A percentile compares a stretch with the other conserved stretches of the same genome.
These are phyloP conservation scores for Globisporangium echinulatum DNA, from an alignment of 352 stramenopile species.

Conservation along the genomic window DNA sequence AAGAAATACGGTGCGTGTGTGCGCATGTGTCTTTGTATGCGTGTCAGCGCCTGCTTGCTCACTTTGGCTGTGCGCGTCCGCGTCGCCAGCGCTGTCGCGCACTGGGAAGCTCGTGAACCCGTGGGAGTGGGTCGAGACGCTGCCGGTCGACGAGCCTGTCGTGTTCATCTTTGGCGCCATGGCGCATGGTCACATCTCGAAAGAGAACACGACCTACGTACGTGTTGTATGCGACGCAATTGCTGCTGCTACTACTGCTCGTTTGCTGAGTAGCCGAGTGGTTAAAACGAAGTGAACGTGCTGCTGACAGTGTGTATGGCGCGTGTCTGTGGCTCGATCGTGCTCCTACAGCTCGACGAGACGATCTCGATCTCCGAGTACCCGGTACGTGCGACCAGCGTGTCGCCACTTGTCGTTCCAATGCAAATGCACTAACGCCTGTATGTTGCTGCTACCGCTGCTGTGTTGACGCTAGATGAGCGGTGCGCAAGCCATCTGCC, in stretches of 20 bases:
- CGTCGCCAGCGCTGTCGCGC: conserved; percentile 76
- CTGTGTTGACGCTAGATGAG: conserved; percentile 62
- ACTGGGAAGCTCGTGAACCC: conserved; percentile 94
- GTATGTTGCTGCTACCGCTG: not conserved
- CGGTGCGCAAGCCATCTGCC: conserved; percentile 94
- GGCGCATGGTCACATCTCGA: conserved; percentile 94
- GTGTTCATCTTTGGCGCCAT: conserved; percentile 98
- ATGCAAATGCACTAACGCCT: not conserved
- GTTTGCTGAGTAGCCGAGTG: conserved; percentile 15
- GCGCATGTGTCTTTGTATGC: not conserved
- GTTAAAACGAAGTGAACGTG: conserved; percentile 11
- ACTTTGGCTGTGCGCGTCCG: too few relatives aligned
- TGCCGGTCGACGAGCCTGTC: conserved; percentile 90
- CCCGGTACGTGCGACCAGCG: conserved; percentile 44
- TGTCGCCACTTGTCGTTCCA: not conserved
- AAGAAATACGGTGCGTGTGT: conserved; percentile 85
- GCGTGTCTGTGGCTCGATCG: conserved; percentile 17
- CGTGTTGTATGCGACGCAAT: not conserved
- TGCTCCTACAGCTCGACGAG: conserved; percentile 82
- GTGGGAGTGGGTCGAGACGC: conserved; percentile 89
- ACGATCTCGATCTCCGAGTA: conserved; percentile 98
- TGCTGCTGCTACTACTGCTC: not conserved
- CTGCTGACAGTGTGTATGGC: conserved; percentile 3
- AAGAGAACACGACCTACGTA: conserved; percentile 95
- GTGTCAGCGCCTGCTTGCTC: too few relatives aligned